Conservation (phyloP, 2,329 filamentous ascomycete genomes). For the Fusarium mangiferae region DNA sequence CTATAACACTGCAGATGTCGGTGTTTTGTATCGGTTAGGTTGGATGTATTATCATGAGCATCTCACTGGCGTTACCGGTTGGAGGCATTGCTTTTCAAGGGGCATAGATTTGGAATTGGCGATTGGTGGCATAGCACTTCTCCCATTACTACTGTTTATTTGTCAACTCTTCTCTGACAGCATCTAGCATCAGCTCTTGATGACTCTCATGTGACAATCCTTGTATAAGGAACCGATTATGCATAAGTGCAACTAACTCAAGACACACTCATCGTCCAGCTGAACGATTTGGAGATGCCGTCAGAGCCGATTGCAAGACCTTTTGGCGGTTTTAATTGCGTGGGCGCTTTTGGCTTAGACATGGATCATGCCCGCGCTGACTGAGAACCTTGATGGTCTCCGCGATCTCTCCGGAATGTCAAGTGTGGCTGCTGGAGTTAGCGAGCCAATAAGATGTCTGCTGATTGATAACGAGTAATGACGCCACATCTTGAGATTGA, state of each 20-base stretch:
- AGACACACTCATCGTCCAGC: background rate
- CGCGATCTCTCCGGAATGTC: background rate
- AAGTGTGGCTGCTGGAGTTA: constrained; percentile 34
- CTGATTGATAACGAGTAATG: background rate
- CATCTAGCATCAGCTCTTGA: background rate
- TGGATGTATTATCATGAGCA: constrained; percentile 15
- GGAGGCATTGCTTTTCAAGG: background rate
- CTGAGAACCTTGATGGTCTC: constrained; percentile 45
- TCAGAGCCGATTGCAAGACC: constrained; percentile 30
- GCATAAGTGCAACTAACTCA: constrained; percentile 4
- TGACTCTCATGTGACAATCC: background rate
- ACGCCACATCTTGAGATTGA: constrained; percentile 32
- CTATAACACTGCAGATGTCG: background rate
- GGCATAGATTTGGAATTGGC: constrained; percentile 10
- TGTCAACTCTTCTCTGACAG: background rate
- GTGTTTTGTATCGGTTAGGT: constrained; percentile 9
- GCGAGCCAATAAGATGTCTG: constrained; percentile 23
- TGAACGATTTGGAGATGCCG: constrained; percentile 29
- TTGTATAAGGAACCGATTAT: background rate
- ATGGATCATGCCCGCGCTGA: constrained; percentile 11
- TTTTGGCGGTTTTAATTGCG: constrained; percentile 20
- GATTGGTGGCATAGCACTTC: background rate
- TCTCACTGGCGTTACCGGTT: constrained; percentile 31
- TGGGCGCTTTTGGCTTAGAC: constrained; percentile 14
- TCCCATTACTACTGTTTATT: background rate